Evolutionary conservation across 495 filamentous ascomycete species (phyloP).

Genomic region (Cercophora newfieldiana): DNA sequence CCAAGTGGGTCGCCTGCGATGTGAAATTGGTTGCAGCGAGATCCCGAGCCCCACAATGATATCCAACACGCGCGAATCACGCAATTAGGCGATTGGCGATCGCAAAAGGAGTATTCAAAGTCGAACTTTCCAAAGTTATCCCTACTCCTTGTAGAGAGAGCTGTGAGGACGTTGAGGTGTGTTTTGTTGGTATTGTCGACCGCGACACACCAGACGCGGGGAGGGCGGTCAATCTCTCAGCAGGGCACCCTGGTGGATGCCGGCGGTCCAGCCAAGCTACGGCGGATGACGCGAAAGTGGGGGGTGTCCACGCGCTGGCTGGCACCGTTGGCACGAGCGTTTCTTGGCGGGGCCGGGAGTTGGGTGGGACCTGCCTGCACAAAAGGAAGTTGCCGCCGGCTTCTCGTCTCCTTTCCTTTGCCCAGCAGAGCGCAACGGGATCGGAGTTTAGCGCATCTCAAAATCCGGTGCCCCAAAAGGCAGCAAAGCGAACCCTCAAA

Average conservation of each 20-base stretch:
- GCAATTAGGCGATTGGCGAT: not conserved
- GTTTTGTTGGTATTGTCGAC: not conserved
- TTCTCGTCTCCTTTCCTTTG: slow-evolving; percentile 6
- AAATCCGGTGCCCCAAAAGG: slow-evolving; percentile 17
- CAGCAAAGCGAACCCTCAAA: slow-evolving; percentile 15
- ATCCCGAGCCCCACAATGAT: slow-evolving; percentile 6
- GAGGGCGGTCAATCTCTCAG: not conserved
- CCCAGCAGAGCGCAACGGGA: slow-evolving; percentile 9
- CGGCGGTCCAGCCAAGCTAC: not conserved
- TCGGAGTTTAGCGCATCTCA: slow-evolving; percentile 30
- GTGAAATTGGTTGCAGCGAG: slow-evolving; percentile 8
- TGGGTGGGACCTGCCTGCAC: not conserved
- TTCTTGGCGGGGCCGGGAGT: not conserved
- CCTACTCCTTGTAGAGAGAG: not conserved
- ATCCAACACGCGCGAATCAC: not conserved
- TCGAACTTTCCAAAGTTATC: not conserved
- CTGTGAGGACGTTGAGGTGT: not conserved
- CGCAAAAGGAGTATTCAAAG: not conserved
- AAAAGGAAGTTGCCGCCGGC: not conserved
- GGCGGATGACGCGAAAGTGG: not conserved
- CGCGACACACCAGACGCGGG: not conserved
- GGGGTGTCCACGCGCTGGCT: not conserved
- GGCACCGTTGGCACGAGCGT: slow-evolving; percentile 1
- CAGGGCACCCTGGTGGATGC: not conserved
- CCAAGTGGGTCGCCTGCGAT: slow-evolving; percentile 27